phyloP scores from a whole-genome alignment of 2,329 filamentous ascomycete genomes.

The Massarina eburnea region DNA sequence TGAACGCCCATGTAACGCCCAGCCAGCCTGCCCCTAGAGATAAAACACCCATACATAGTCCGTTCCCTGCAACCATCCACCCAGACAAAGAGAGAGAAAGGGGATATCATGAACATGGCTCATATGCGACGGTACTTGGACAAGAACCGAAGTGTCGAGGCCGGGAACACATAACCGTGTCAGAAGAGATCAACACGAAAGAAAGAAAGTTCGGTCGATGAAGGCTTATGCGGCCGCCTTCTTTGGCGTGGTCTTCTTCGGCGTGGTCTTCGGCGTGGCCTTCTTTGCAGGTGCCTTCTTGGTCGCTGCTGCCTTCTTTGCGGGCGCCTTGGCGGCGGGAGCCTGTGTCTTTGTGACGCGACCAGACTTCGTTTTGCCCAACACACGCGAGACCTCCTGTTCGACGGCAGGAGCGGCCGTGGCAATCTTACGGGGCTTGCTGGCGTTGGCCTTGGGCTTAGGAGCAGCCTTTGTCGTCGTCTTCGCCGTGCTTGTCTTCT shows the following conservation, averaged over 20 bases:
- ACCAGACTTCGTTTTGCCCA: constrained; percentile 83
- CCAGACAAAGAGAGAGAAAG: constrained; percentile 18
- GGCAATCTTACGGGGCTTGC: constrained; percentile 49
- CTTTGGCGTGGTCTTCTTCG: constrained; percentile 51
- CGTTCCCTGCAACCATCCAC: constrained; percentile 1
- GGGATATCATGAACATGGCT: constrained; percentile 37
- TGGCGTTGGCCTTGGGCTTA: constrained; percentile 50
- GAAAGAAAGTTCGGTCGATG: constrained; percentile 11
- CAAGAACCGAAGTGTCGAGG: constrained; percentile 9
- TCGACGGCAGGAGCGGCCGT: constrained; percentile 62
- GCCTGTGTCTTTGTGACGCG: constrained; percentile 73
- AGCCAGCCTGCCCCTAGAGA: not conserved
- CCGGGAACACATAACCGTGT: constrained; percentile 14
- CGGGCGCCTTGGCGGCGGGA: constrained; percentile 41
- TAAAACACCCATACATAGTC: not conserved
- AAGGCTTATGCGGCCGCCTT: constrained; percentile 37
- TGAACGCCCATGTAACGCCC: constrained; percentile 1
- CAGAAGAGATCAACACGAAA: constrained; percentile 30
- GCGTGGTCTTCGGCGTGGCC: constrained; percentile 50
- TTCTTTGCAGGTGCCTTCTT: constrained; percentile 45
- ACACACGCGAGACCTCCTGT: constrained; percentile 66
- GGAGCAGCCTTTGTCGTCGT: constrained; percentile 30
- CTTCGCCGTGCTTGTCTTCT: constrained; percentile 29
- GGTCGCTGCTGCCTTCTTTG: constrained; percentile 48
- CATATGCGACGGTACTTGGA: constrained; percentile 6